phyloP scores from a whole-genome alignment of 139 green algal genomes.

The Chlamydomonas sp. region DNA sequence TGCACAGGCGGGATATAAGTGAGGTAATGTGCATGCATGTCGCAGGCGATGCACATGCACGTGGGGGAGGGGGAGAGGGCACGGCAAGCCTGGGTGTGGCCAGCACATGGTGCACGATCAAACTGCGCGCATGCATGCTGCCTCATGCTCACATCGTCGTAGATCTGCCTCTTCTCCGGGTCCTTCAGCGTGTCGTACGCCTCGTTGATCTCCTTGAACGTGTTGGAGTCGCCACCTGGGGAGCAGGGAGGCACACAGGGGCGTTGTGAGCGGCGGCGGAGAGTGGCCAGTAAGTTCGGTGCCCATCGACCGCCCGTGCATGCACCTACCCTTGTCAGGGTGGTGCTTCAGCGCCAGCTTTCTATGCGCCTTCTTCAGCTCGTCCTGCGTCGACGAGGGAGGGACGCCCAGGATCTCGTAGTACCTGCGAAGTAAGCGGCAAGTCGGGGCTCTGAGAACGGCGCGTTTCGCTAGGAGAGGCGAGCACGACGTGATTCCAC shows the following conservation, averaged over 20 bases:
- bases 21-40: no score
- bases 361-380: constrained; percentile 83
- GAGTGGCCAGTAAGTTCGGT: neutral
- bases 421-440: no score
- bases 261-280: neutral
- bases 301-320: no score
- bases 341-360: constrained; percentile 82
- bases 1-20: no score
- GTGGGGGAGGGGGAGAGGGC: no score
- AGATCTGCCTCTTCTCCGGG: constrained; percentile 91
- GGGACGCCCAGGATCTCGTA: constrained; percentile 89
- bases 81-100: no score
- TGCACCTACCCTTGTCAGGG: constrained; percentile 72
- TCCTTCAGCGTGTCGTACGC: constrained; percentile 95
- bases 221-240: constrained; percentile 87
- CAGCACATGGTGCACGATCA: no score
- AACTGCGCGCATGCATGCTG: constrained; percentile 1
- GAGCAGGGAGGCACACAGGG: no score
- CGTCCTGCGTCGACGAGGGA: constrained; percentile 56
- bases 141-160: constrained; percentile 83
- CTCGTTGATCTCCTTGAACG: constrained; percentile 98
- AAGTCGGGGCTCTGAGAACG: no score
- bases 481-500: no score
- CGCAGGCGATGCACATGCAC: no score
- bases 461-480: no score